phyloP scores from a whole-genome alignment of 371 early-diverging fungal species.

The Rhizopus stolonifer region DNA sequence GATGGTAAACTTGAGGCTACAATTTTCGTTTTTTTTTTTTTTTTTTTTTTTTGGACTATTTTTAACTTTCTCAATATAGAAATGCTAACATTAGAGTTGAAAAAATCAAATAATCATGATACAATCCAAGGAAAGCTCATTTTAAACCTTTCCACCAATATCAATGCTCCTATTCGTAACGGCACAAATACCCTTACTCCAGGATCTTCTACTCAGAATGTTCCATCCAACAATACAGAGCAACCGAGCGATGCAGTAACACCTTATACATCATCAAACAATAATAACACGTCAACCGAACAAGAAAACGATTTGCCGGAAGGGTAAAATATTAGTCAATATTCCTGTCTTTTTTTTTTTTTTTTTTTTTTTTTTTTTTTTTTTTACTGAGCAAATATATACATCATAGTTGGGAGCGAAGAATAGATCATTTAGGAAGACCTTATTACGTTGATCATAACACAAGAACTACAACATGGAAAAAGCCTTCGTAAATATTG shows the following conservation, averaged over 20 bases:
- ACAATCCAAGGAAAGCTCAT: conserved; percentile 85
- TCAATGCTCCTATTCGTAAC: conserved; percentile 44
- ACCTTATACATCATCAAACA: conserved; percentile 1
- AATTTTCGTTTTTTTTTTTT: too few species aligned
- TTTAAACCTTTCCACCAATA: conserved; percentile 67
- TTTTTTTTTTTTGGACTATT: neutral
- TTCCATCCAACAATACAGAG: neutral
- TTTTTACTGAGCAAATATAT: conserved; percentile 1
- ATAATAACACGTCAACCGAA: conserved; percentile 8
- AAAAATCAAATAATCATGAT: conserved; percentile 79
- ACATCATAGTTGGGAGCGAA: conserved; percentile 65
- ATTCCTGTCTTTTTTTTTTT: neutral
- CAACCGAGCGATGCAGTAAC: conserved; percentile 7
- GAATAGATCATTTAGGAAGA: conserved; percentile 66
- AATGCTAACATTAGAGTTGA: conserved; percentile 83
- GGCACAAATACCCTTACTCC: conserved; percentile 44
- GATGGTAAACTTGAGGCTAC: conserved; percentile 52
- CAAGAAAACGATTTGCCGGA: conserved; percentile 58
- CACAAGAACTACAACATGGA: conserved; percentile 72
- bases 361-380: neutral
- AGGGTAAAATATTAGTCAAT: conserved; percentile 43
- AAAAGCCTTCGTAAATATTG: conserved; percentile 57
- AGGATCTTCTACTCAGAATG: conserved; percentile 7
- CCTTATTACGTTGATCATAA: conserved; percentile 76
- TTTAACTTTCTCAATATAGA: conserved; percentile 48